Conservation (phyloP, 148 eudicot genomes). For the Rhododendron ovatum region DNA sequence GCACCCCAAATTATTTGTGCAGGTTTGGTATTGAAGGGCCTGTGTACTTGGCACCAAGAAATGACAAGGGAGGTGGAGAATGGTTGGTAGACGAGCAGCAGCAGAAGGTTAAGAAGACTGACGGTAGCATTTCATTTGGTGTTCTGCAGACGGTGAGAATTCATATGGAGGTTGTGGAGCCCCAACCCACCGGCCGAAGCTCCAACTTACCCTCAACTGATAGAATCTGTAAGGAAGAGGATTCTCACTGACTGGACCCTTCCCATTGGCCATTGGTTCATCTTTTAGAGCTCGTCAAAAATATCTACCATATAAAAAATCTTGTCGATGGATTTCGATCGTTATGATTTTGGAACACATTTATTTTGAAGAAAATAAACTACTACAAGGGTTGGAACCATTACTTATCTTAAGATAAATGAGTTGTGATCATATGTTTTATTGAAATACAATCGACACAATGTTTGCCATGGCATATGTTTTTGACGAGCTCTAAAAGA, state of each 20-base stretch:
- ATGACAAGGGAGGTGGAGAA: constrained; percentile 61
- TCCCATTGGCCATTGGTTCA: neutral
- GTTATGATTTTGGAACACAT: neutral
- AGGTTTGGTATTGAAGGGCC: constrained; percentile 98
- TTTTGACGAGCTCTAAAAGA: neutral
- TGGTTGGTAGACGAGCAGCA: constrained; percentile 89
- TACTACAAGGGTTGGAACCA: neutral
- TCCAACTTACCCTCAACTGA: constrained; percentile 69
- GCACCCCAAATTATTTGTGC: neutral
- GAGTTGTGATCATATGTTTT: neutral
- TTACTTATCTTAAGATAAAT: neutral
- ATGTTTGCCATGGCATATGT: neutral
- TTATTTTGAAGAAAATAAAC: neutral
- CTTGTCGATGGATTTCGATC: neutral
- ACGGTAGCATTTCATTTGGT: constrained; percentile 57
- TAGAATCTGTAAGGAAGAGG: neutral
- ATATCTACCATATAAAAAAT: neutral
- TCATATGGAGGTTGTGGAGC: constrained; percentile 91
- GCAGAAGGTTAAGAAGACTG: constrained; percentile 68
- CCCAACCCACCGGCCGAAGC: constrained; percentile 91
- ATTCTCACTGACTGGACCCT: neutral
- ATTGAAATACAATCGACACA: neutral
- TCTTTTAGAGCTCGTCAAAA: neutral
- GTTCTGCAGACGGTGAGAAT: constrained; percentile 72
- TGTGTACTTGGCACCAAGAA: constrained; percentile 59